phyloP scores from a whole-genome alignment of 169 alveolate species.

The Eimeria brunetti region DNA sequence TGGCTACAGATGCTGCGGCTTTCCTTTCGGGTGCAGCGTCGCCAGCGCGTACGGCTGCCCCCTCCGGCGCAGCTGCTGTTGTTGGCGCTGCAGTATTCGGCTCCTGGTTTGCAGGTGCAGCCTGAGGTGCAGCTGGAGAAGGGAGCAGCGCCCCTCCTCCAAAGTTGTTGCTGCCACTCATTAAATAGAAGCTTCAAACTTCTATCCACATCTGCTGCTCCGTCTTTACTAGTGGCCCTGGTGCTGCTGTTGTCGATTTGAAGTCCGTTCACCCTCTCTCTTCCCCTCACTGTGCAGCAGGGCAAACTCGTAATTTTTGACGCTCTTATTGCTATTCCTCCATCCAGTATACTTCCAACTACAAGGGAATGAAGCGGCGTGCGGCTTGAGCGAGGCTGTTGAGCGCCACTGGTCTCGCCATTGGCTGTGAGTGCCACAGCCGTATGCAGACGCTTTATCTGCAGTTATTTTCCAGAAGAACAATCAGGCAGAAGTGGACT shows the following conservation, averaged over 20 bases:
- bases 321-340: neutral
- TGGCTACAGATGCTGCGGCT: neutral
- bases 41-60: neutral
- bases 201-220: neutral
- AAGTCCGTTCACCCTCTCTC: neutral
- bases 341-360: neutral
- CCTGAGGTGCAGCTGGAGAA: neutral
- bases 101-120: neutral
- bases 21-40: neutral
- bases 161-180: neutral
- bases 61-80: neutral
- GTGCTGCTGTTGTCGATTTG: neutral
- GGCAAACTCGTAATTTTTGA: too few species aligned
- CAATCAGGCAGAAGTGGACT: neutral
- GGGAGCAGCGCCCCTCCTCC: neutral
- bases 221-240: neutral
- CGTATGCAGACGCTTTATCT: neutral
- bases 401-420: slow-evolving; percentile 30
- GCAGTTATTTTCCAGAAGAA: neutral
- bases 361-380: neutral
- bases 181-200: neutral
- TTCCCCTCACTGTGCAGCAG: neutral
- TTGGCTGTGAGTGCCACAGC: neutral
- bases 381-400: neutral
- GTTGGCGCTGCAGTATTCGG: neutral